Percentiles rank a stretch among this genome's conserved stretches.
These are phyloP conservation scores for Pulveroboletus frians DNA, from an alignment of 768 basidiomycete species.

Conservation along the genomic window DNA sequence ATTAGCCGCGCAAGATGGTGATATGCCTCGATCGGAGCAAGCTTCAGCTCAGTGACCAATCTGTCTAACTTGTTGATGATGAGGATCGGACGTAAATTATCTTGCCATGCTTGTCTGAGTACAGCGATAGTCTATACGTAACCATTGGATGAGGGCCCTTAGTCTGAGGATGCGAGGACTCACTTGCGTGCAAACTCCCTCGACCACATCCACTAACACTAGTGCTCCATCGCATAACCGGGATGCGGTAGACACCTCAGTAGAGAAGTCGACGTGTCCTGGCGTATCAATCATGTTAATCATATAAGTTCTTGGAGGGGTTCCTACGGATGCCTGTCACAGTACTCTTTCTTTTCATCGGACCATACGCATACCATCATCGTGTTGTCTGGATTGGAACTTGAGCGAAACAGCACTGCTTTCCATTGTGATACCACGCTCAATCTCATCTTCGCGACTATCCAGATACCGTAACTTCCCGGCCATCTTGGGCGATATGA, in stretches of 20 bases:
- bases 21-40: conserved; percentile 88
- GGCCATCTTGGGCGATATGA: conserved; percentile 91
- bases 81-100: conserved; percentile 82
- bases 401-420: conserved; percentile 88
- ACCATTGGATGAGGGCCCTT: background rate
- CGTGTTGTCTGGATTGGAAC: conserved; percentile 72
- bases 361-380: conserved; percentile 50
- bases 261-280: conserved; percentile 97
- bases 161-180: conserved; percentile 18
- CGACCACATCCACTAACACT: conserved; percentile 92
- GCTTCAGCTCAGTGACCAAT: conserved; percentile 86
- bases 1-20: conserved; percentile 91
- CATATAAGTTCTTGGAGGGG: conserved; percentile 62
- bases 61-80: conserved; percentile 98
- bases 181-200: conserved; percentile 97
- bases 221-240: conserved; percentile 93
- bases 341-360: conserved; percentile 5
- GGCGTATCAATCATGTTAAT: conserved; percentile 98
- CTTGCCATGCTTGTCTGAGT: conserved; percentile 89
- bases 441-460: conserved; percentile 93
- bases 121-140: conserved; percentile 81
- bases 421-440: conserved; percentile 99
- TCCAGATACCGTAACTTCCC: conserved; percentile 96
- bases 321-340: conserved; percentile 44
- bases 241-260: conserved; percentile 93